phyloP scores from a whole-genome alignment of 2,329 filamentous ascomycete species.

The Corniculantispora saksenae region DNA sequence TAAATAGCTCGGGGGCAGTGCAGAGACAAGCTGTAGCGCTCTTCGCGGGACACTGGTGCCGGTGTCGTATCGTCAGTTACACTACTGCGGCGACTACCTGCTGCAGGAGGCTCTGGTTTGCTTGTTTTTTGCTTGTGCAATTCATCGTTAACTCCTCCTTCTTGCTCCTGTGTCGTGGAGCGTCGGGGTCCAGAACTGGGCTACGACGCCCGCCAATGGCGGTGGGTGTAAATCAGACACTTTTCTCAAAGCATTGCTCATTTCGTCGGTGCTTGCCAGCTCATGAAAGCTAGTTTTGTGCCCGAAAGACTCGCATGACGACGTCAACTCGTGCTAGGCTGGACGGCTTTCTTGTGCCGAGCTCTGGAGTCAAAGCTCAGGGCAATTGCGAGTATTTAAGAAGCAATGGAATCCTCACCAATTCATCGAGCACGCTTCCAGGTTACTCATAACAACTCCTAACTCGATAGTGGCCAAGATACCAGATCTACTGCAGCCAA shows the following conservation, averaged over 20 bases:
- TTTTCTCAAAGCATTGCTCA: not conserved
- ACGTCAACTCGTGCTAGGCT: not conserved
- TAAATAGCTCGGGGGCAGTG: constrained; percentile 10
- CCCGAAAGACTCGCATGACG: constrained; percentile 6
- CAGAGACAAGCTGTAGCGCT: not conserved
- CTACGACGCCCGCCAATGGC: constrained; percentile 1
- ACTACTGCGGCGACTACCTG: not conserved
- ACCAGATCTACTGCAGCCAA: constrained; percentile 8
- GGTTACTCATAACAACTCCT: not conserved
- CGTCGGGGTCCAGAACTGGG: constrained; percentile 9
- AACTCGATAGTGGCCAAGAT: not conserved
- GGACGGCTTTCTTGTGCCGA: constrained; percentile 5
- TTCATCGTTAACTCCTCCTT: not conserved
- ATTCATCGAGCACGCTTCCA: not conserved
- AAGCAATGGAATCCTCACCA: not conserved
- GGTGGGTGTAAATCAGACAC: not conserved
- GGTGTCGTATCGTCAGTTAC: constrained; percentile 7
- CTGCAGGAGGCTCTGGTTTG: not conserved
- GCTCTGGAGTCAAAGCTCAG: constrained; percentile 5
- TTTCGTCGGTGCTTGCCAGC: not conserved
- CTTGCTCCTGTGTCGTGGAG: constrained; percentile 1
- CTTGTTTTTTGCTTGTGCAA: not conserved
- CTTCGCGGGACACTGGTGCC: constrained; percentile 3
- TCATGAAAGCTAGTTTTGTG: not conserved
- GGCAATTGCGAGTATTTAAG: not conserved